Base-by-base conservation (phyloP, 2,329 filamentous ascomycete species). In the Xylaria sp. region DNA sequence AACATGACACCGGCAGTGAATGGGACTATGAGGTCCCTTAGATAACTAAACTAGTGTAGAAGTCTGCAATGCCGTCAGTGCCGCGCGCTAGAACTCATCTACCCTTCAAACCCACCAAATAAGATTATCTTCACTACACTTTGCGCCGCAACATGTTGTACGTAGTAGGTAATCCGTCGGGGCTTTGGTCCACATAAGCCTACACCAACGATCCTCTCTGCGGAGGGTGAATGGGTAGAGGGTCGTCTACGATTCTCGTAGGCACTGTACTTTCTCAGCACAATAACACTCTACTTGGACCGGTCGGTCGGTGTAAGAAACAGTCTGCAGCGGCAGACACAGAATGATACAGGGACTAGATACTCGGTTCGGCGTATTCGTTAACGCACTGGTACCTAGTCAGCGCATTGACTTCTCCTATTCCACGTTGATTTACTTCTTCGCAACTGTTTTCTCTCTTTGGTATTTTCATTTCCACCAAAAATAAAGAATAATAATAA, bases 51-150 rank as follows among this genome's bases (percentile, higher is more conserved):
- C 28, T 28, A 28, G 28, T 28, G 28, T 28, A 28, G 28, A 28
- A 3, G 28, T 28, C 28, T 28, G 23, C 57, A 65, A 31, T 67
- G 59, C 63, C 59, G 59, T 61, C 48, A n/a, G 46, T 66, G 50
- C 67, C 67, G 64, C 39, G 63, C 63, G 50, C 67, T 69, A 69
- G 67, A 56, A 31, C 63, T 34, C 9, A 55, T 57, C 59, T 55
- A 37, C 44, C 52, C 57, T 66, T 48, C 46, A 52, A 65, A 50
- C 57, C 68, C 65, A 67, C 68, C 48, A 54, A 67, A 67, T 70
- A 70, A 70, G 68, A 67, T 70, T 64, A 58, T 67, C 41, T 48
- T 3, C 23, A n/a, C 41, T 46, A 46, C 18, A 46, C 18, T 46
- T 46, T 46, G 15, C 41, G 34, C 7, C 41, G 41, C 15, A 46